Percentiles rank a stretch among this genome's conserved stretches.
These are phyloP conservation scores for Gossypium turneri DNA, from an alignment of 345 rosid species.

Conservation along the genomic window DNA sequence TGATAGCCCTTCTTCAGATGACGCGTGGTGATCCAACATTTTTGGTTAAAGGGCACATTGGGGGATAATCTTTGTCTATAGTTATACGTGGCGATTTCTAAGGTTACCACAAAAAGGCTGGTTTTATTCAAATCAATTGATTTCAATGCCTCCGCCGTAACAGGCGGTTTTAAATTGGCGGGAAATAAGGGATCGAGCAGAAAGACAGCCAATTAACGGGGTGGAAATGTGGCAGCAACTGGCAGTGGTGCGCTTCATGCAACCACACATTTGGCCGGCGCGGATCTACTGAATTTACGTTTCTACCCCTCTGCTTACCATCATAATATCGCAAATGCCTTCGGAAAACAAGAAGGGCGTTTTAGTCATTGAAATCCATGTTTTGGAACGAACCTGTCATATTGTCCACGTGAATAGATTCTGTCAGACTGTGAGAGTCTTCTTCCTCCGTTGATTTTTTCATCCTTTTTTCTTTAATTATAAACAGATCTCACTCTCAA, in stretches of 20 bases:
- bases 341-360: too few relatives aligned
- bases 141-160: not conserved
- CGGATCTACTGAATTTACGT: not conserved
- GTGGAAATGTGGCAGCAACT: slow-evolving; percentile 33
- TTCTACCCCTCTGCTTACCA: not conserved
- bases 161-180: slow-evolving; percentile 16
- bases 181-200: not conserved
- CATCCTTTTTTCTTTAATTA: too few relatives aligned
- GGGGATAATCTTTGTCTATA: not conserved
- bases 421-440: too few relatives aligned
- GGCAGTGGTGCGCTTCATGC: slow-evolving; percentile 36
- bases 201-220: not conserved
- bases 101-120: not conserved
- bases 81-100: not conserved
- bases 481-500: too few relatives aligned
- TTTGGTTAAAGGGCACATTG: not conserved
- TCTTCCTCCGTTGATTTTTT: too few relatives aligned
- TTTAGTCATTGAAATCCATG: too few relatives aligned
- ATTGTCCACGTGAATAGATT: too few relatives aligned
- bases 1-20: not conserved
- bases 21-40: not conserved
- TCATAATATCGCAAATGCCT: not conserved
- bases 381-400: too few relatives aligned
- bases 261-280: slow-evolving; percentile 50
- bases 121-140: not conserved